phyloP scores from a whole-genome alignment of 768 basidiomycete species.

The Psilocybe subaeruginosa region DNA sequence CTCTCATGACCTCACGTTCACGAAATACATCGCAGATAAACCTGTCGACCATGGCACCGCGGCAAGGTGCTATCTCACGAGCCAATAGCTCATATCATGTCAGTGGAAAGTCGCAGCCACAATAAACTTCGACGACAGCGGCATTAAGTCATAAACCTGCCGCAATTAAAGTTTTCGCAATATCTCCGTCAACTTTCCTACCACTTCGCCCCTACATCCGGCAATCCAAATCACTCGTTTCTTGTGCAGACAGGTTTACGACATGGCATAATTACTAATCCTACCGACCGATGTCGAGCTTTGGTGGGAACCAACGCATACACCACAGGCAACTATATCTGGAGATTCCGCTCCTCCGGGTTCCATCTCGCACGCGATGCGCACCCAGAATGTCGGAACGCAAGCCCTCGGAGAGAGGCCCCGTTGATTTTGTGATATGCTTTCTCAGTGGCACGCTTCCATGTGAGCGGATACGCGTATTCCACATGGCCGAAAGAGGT shows the following conservation, averaged over 20 bases:
- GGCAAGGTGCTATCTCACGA: conserved; percentile 37
- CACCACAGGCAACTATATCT: neutral
- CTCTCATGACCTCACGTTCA: conserved; percentile 59
- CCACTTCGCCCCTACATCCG: neutral
- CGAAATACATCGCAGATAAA: conserved; percentile 71
- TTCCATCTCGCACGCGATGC: neutral
- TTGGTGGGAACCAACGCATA: neutral
- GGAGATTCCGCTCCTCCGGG: conserved; percentile 4
- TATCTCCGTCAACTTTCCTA: conserved; percentile 7
- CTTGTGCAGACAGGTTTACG: neutral
- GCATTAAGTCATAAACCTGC: conserved; percentile 3
- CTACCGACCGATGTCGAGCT: conserved; percentile 3
- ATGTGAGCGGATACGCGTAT: neutral
- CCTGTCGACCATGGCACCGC: conserved; percentile 54
- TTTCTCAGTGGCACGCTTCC: conserved; percentile 4
- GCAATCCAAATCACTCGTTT: neutral
- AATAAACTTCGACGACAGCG: conserved; percentile 15
- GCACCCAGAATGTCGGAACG: conserved; percentile 1
- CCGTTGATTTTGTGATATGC: neutral
- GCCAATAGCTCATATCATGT: conserved; percentile 28
- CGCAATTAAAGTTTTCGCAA: conserved; percentile 6
- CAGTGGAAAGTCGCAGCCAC: conserved; percentile 20
- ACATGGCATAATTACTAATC: conserved; percentile 2
- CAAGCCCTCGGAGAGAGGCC: neutral
- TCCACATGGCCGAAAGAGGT: neutral